phyloP scores from a whole-genome alignment of 2,329 filamentous ascomycete species.

The Colletotrichum endophyticum region DNA sequence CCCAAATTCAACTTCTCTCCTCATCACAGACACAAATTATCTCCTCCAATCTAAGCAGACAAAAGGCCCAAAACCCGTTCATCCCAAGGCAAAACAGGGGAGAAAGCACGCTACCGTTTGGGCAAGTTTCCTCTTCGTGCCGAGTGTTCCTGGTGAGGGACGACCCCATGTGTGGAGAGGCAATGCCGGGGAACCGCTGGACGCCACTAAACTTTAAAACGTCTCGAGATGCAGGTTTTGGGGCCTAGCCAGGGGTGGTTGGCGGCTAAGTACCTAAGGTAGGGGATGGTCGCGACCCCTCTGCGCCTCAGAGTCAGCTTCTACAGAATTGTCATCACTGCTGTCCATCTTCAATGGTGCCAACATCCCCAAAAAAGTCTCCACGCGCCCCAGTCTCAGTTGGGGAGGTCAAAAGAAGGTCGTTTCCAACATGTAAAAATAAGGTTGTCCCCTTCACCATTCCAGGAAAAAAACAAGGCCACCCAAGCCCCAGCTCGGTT shows the following conservation, averaged over 20 bases:
- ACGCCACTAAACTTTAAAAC: constrained; percentile 13
- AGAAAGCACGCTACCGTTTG: not conserved
- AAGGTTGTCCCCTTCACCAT: not conserved
- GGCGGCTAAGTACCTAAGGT: not conserved
- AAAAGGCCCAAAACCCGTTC: not conserved
- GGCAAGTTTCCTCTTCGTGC: not conserved
- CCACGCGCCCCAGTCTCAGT: not conserved
- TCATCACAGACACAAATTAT: not conserved
- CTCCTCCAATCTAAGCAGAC: not conserved
- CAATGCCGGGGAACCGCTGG: not conserved
- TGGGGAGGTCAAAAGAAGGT: not conserved
- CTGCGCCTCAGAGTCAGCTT: not conserved
- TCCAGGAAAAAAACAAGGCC: not conserved
- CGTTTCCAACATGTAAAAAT: not conserved
- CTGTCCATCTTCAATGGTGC: not conserved
- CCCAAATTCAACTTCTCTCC: not conserved
- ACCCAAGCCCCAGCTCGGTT: not conserved
- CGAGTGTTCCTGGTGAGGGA: not conserved
- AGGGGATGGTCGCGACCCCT: not conserved
- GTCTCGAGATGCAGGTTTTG: constrained; percentile 5
- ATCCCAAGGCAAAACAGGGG: not conserved
- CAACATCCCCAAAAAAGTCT: not conserved
- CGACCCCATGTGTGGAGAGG: not conserved
- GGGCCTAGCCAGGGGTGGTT: not conserved
- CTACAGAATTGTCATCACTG: accelerated